Conservation (phyloP, 2,329 filamentous ascomycete genomes). For the Acarospora socialis region DNA sequence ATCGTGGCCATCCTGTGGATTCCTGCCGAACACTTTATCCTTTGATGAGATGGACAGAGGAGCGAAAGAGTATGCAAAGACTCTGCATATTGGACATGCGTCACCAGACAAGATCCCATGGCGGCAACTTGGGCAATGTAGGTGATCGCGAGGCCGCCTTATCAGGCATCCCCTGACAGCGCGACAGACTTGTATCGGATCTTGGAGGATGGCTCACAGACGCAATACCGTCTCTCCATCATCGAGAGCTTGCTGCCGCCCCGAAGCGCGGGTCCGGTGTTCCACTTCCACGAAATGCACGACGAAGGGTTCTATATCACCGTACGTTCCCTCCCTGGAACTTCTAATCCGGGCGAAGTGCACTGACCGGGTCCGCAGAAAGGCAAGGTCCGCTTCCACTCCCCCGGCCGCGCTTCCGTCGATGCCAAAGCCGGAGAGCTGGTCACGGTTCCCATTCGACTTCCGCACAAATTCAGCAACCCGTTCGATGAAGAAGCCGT, state of each 20-base stretch:
- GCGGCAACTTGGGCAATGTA: conserved; percentile 3
- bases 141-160: no score
- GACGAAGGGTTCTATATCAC: conserved; percentile 42
- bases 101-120: conserved; percentile 2
- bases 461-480: conserved; percentile 43
- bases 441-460: conserved; percentile 39
- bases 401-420: conserved; percentile 27
- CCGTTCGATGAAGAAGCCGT: conserved; percentile 38
- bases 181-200: conserved; percentile 10
- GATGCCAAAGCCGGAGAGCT: conserved; percentile 40
- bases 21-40: no score
- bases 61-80: no score
- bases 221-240: conserved; percentile 35
- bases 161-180: neutral
- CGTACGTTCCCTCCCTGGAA: neutral
- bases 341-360: no score
- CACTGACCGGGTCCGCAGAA: conserved; percentile 15
- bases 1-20: no score
- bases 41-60: no score
- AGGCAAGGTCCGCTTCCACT: conserved; percentile 38
- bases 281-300: conserved; percentile 45
- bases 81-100: neutral
- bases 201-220: conserved; percentile 20
- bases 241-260: conserved; percentile 37
- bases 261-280: conserved; percentile 32